These are phyloP conservation scores for Euphorbia pulcherrima DNA, from an alignment of 345 rosid species.

Conservation along the genomic window DNA sequence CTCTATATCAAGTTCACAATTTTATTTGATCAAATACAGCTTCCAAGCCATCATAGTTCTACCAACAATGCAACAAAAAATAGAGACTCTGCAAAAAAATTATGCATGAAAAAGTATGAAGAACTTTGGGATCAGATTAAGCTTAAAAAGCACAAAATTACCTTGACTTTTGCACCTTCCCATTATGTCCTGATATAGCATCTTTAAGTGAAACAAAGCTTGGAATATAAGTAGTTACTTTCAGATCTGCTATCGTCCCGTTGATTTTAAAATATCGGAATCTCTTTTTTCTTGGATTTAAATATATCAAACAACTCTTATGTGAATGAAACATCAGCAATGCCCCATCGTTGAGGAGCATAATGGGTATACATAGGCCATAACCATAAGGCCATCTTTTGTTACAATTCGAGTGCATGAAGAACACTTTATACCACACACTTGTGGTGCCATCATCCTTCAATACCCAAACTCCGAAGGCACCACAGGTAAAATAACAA, in stretches of 20 bases:
- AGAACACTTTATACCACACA: neutral
- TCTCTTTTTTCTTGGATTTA: neutral
- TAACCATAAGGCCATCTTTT: too few species aligned
- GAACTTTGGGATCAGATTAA: too few species aligned
- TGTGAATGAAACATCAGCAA: neutral
- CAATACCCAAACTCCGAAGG: neutral
- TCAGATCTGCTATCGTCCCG: neutral
- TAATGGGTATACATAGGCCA: neutral
- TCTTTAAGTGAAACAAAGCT: neutral
- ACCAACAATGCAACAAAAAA: too few species aligned
- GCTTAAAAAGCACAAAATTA: too few species aligned
- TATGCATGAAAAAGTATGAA: too few species aligned
- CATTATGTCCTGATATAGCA: neutral
- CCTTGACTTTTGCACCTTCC: neutral
- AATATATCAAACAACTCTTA: too few species aligned
- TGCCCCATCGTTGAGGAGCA: neutral
- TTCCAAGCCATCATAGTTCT: too few species aligned
- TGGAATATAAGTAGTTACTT: neutral
- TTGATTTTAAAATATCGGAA: neutral
- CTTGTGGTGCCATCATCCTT: neutral
- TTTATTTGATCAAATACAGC: too few species aligned
- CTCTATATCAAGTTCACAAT: too few species aligned
- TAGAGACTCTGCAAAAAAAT: too few species aligned
- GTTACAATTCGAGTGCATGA: neutral
- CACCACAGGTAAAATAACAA: neutral